Base-by-base conservation (phyloP, 2,329 filamentous ascomycete genomes). In the Ophiostoma triangulosporum region DNA sequence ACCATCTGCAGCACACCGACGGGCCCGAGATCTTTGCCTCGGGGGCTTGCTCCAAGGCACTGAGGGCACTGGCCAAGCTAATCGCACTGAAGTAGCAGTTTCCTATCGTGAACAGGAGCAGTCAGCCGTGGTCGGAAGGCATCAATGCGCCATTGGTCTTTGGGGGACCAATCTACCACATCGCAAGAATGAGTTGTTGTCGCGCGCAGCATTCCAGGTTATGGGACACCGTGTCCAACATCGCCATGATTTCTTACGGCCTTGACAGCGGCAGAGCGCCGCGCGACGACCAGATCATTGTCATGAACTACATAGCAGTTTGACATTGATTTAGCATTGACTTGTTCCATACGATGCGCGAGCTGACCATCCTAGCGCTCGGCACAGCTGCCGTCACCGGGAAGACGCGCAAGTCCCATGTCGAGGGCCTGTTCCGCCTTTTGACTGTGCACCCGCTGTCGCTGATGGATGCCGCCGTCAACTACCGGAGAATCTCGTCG, bases 31-130 rank as follows among this genome's bases (percentile, higher is more conserved):
- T 95, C 0, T 89, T 90, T 62, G 71, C 70, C 1, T 81, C 80
- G 45, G 81, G 81, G 1, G 81, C 87, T 1, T 73, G 94, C 24
- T 67, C 78, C 1, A 72, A 75, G 6, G 80, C 81, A 0, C 66
- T 97, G 5, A 71, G 74, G 4, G 82, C 85, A 24, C 72, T 97
- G 2, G 75, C 76, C 15, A 78, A 73, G 48, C 81, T 89, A 0
- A 83, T 97, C 51, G 66, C 73, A 2, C 76, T 88, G 22, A 97
- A 96, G 63, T 97, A 97, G 64, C 72, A 74, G 46, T 95, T 89
- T 68, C 72, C 77, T 5, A 78, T 82, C 14, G 76, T 81, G 54
- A 87, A 86, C 15, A 89, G 84, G 62, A 78, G 80, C 14, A 72
- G 76, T 0, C 76, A 81, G 51, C 76, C 90, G 0, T 98, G 93